These are phyloP conservation scores for Scheffersomyces parashehatae DNA, from an alignment of 1,139 yeast genomes.

Conservation along the genomic window DNA sequence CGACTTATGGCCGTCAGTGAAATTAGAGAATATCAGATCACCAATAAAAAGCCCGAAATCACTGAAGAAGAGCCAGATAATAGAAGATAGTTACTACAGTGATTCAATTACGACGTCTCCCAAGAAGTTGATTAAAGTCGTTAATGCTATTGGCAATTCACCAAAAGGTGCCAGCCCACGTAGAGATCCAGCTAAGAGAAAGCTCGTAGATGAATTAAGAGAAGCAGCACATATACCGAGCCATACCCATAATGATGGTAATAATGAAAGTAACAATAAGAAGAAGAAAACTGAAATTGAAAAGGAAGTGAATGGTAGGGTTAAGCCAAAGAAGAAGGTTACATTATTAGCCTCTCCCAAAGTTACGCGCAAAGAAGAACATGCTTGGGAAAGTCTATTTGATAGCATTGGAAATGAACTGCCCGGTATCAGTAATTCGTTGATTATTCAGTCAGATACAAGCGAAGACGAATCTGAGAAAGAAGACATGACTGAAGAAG, in stretches of 20 bases:
- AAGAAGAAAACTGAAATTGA: too few species aligned
- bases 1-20: neutral
- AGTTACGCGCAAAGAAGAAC: constrained; percentile 12
- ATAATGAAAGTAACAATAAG: too few species aligned
- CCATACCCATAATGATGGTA: too few species aligned
- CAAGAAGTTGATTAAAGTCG: constrained; percentile 14
- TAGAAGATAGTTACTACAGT: neutral
- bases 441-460: neutral
- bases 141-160: constrained; percentile 8
- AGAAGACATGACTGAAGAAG: neutral
- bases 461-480: neutral
- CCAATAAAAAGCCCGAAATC: too few species aligned
- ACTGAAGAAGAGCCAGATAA: too few species aligned
- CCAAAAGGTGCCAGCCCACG: neutral
- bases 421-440: neutral
- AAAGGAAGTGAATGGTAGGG: neutral
- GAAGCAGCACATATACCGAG: neutral
- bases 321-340: neutral
- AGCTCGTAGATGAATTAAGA: neutral
- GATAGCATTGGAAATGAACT: constrained; percentile 10
- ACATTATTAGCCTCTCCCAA: constrained; percentile 6
- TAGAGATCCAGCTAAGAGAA: neutral
- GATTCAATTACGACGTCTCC: constrained; percentile 21
- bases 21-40: too few species aligned
- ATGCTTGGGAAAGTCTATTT: constrained; percentile 24